phyloP scores from a whole-genome alignment of 345 rosid species.

The Linum lewisii region DNA sequence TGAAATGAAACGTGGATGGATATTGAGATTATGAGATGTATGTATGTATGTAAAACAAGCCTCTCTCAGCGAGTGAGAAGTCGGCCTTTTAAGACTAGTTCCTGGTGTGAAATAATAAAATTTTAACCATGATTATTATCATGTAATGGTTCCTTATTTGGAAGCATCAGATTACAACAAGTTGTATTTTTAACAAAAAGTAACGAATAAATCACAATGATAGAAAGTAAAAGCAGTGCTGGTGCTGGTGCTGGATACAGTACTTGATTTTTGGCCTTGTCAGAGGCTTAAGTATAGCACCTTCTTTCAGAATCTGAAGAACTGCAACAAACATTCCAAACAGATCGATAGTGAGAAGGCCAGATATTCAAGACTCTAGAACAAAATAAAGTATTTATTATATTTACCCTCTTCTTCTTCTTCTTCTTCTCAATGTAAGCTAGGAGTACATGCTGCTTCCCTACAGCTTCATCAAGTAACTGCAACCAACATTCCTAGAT shows the following conservation, averaged over 20 bases:
- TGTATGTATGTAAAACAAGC: neutral
- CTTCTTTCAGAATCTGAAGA: slow-evolving; percentile 2
- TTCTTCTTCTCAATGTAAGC: slow-evolving; percentile 28
- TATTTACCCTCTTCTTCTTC: slow-evolving; percentile 11
- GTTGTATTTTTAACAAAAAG: neutral
- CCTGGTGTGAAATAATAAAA: too few species aligned
- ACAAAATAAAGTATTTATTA: too few species aligned
- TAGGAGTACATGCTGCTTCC: slow-evolving; percentile 27
- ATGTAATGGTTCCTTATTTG: too few species aligned
- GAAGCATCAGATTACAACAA: neutral
- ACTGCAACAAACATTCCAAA: neutral
- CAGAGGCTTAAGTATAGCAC: neutral
- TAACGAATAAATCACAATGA: neutral
- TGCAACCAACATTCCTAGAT: slow-evolving; percentile 9
- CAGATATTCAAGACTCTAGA: too few species aligned
- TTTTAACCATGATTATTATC: too few species aligned
- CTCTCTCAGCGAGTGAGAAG: too few species aligned
- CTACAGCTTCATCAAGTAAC: slow-evolving; percentile 35
- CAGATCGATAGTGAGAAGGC: neutral
- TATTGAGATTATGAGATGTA: neutral
- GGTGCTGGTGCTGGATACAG: too few species aligned
- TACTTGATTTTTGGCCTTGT: neutral
- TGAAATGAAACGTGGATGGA: neutral
- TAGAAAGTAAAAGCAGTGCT: neutral
- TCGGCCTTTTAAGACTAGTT: too few species aligned